A percentile compares a stretch with the other conserved stretches of the same genome.
Evolutionary conservation across 169 alveolate genomes (phyloP).

Genomic region (Babesia divergens): DNA sequence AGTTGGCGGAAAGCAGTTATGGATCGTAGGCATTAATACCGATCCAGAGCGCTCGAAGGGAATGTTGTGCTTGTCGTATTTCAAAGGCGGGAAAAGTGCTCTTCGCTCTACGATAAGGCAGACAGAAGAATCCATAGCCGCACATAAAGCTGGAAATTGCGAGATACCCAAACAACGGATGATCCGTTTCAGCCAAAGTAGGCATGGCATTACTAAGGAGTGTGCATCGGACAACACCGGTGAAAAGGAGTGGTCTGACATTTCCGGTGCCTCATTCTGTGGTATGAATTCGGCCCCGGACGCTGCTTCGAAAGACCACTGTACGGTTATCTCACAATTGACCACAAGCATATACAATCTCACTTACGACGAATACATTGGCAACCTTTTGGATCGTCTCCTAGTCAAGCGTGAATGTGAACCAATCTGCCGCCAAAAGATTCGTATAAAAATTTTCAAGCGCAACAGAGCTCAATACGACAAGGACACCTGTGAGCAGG

Average conservation of each 20-base stretch:
- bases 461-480: not conserved
- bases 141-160: not conserved
- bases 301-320: not conserved
- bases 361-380: constrained; percentile 55
- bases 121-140: not conserved
- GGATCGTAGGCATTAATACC: constrained; percentile 74
- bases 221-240: constrained; percentile 21
- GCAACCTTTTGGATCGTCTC: constrained; percentile 35
- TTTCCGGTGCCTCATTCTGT: not conserved
- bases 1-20: not conserved
- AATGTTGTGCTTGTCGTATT: constrained; percentile 63
- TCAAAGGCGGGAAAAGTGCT: not conserved
- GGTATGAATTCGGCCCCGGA: not conserved
- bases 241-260: constrained; percentile 11
- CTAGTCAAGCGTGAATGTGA: constrained; percentile 10
- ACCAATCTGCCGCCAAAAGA: constrained; percentile 55
- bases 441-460: constrained; percentile 52
- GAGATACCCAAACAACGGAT: constrained; percentile 16
- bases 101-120: too few species aligned
- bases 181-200: constrained; percentile 22
- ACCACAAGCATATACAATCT: constrained; percentile 14
- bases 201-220: constrained; percentile 2
- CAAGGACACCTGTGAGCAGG: not conserved
- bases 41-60: constrained; percentile 79
- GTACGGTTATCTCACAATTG: constrained; percentile 19